These are phyloP conservation scores for Phaeoacremonium minimum DNA, from an alignment of 2,329 filamentous ascomycete genomes.

Conservation along the genomic window DNA sequence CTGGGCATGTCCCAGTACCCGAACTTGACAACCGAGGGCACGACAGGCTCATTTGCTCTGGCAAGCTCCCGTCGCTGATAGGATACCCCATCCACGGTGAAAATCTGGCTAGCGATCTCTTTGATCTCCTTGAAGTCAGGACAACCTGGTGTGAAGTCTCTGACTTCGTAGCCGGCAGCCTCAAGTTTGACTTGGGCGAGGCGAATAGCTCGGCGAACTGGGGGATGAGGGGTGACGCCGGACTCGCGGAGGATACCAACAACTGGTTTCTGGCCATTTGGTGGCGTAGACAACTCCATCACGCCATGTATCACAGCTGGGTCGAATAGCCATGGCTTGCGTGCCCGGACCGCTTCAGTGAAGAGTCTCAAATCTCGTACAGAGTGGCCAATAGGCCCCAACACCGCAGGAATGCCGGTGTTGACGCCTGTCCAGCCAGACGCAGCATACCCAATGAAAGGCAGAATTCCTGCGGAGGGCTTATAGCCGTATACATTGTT, in stretches of 20 bases:
- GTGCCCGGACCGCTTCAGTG: constrained; percentile 13
- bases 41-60: constrained; percentile 23
- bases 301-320: constrained; percentile 16
- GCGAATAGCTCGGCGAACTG: constrained; percentile 9
- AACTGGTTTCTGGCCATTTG: constrained; percentile 15
- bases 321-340: constrained; percentile 17
- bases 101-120: constrained; percentile 22
- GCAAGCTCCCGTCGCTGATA: constrained; percentile 23
- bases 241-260: constrained; percentile 21
- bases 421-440: constrained; percentile 22
- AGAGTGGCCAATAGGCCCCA: constrained; percentile 18
- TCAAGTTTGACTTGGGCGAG: constrained; percentile 18
- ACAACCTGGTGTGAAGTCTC: constrained; percentile 22
- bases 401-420: constrained; percentile 21
- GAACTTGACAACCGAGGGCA: constrained; percentile 24
- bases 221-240: constrained; percentile 22
- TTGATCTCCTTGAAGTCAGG: constrained; percentile 22
- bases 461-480: constrained; percentile 21
- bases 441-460: constrained; percentile 23
- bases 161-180: constrained; percentile 20
- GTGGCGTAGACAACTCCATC: constrained; percentile 10
- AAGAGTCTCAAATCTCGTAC: constrained; percentile 19
- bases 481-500: constrained; percentile 24
- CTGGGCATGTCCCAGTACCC: constrained; percentile 23
- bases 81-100: constrained; percentile 27